Evolutionary conservation across 768 basidiomycete genomes (phyloP), one percentile per base, ranked within the genome.

Genomic region (Amanita phalloides): DNA sequence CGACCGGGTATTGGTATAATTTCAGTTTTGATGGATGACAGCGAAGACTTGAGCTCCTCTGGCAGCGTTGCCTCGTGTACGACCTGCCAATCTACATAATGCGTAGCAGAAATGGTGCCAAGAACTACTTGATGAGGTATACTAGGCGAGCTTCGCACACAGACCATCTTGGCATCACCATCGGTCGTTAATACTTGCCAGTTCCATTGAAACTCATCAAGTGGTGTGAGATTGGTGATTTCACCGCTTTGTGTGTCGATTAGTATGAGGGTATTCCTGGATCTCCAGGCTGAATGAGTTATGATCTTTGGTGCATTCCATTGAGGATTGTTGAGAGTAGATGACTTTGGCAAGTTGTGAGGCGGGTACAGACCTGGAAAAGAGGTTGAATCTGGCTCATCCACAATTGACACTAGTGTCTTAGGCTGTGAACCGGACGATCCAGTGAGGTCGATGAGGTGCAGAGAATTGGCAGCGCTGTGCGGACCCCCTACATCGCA

Each of bases 311-410:
- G 60, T 1, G 64, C 50, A 8, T 53, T 54, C 10, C 54, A 56
- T 9, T 26, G 59, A 3, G 39, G 49, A 11, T 47, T 46, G 4
- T 53, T 45, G 14, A 78, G 54, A 57, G 76, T 75, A 0, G 78
- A 72, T 1, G 60, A 62, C 0, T 66, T 37, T 0, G 72, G 62
- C 14, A 86, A 64, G 54, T 72, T 74, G 53, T 66, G 70, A 14
- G 76, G 68, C 4, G 77, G 70, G 55, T 79, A 87, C 1, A 88
- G 64, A 0, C 86, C 85, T 0, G 84, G 85, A 62, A 86, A 87
- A 10, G 26, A 7, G 13, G 6, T 7, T 11, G 39, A 11, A 38
- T 9, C 45, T 5, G 46, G 33, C 4, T 39, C 52, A 8, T 46
- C 14, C 3, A 44, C 23, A n/a, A 43, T 37, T 9, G 44, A 28